Percentiles rank a stretch among this genome's conserved stretches.
Conservation (phyloP, 202 grass and related monocot species). For the Carex arenaria region DNA sequence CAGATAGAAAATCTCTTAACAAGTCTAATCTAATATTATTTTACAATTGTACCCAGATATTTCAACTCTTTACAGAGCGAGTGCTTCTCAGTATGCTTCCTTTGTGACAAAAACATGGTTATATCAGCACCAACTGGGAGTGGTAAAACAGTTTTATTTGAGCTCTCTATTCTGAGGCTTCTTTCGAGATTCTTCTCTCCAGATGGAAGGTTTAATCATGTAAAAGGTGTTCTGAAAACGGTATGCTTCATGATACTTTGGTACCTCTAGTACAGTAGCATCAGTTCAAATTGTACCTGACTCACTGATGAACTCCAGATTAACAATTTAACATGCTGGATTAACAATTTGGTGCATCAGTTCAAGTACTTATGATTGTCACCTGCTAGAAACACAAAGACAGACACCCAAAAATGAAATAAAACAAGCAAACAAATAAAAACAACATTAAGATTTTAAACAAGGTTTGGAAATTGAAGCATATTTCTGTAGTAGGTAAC, state of each 20-base stretch:
- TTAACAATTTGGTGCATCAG: not conserved
- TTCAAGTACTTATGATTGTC: not conserved
- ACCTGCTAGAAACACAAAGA: not conserved
- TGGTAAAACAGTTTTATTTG: conserved; percentile 87
- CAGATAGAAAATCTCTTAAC: not conserved
- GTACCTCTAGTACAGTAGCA: not conserved
- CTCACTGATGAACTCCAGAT: not conserved
- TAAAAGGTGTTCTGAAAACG: conserved; percentile 77
- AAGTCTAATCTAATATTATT: not conserved
- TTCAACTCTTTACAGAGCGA: conserved; percentile 98
- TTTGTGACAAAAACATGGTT: conserved; percentile 87
- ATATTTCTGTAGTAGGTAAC: not conserved
- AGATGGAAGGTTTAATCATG: conserved; percentile 63
- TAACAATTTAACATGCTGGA: not conserved
- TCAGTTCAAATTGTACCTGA: not conserved
- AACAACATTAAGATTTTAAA: not conserved
- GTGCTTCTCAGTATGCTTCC: conserved; percentile 68
- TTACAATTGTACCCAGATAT: conserved; percentile 50
- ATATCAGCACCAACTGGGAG: conserved; percentile 98
- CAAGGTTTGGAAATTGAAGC: not conserved
- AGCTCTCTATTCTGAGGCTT: conserved; percentile 90
- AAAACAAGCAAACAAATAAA: not conserved
- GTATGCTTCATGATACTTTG: conserved; percentile 38
- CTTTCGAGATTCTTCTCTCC: conserved; percentile 74
- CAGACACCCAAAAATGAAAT: not conserved